phyloP scores from a whole-genome alignment of 371 early-diverging fungal species.

The Phascolomyces articulosus region DNA sequence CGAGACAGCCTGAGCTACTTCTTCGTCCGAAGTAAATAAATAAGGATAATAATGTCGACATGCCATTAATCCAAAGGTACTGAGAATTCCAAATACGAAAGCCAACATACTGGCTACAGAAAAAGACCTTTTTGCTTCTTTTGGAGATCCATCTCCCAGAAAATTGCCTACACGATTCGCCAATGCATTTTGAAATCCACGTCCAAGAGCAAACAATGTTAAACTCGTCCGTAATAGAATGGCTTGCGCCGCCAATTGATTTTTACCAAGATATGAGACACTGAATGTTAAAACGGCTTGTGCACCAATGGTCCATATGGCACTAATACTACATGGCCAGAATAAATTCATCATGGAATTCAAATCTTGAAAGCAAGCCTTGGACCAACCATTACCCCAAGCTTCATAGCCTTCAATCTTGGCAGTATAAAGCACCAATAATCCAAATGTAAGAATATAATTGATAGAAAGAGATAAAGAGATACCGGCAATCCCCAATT shows the following conservation, averaged over 20 bases:
- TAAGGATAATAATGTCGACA: conserved; percentile 49
- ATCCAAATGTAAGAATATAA: background rate
- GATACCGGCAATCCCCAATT: background rate
- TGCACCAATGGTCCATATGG: background rate
- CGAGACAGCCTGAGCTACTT: conserved; percentile 64
- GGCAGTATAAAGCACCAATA: background rate
- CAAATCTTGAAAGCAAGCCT: background rate
- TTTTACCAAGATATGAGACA: background rate
- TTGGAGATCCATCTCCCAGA: background rate
- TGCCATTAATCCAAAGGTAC: conserved; percentile 22
- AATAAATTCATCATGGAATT: background rate
- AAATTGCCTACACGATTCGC: conserved; percentile 33
- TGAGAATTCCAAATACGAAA: background rate
- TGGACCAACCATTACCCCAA: conserved; percentile 10
- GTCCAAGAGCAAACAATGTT: conserved; percentile 17
- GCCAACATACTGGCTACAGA: background rate
- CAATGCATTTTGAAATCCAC: conserved; percentile 63
- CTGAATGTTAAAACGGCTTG: background rate
- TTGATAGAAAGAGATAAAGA: background rate
- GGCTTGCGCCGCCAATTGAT: background rate
- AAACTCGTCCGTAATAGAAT: background rate
- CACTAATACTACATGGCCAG: background rate
- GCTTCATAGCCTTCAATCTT: background rate
- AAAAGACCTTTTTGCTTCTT: background rate
- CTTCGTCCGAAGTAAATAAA: conserved; percentile 62